Conservation (phyloP, 345 rosid genomes). For the Lagerstroemia speciosa region DNA sequence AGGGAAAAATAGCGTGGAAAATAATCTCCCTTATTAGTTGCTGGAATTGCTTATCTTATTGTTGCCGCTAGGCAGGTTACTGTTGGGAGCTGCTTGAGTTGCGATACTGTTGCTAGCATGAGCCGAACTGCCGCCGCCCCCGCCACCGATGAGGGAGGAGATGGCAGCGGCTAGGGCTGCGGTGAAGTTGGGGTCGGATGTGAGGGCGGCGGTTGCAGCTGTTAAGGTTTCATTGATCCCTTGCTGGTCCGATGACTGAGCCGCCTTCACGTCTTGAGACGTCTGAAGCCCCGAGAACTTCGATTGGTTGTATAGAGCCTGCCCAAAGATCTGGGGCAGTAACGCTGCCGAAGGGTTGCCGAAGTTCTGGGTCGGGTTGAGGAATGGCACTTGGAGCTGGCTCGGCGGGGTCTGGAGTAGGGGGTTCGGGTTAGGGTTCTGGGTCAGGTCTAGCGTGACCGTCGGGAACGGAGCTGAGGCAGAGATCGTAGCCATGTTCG, state of each 20-base stretch:
- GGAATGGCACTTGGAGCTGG: slow-evolving; percentile 42
- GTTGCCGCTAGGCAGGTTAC: not conserved
- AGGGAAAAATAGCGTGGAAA: not conserved
- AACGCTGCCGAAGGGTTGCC: slow-evolving; percentile 17
- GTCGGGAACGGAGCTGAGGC: slow-evolving; percentile 98
- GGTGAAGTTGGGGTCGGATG: slow-evolving; percentile 56
- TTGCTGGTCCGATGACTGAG: slow-evolving; percentile 14
- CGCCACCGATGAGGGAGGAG: slow-evolving; percentile 43
- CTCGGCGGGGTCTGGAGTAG: slow-evolving; percentile 31
- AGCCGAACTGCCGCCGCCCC: slow-evolving; percentile 30
- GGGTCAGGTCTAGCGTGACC: slow-evolving; percentile 82
- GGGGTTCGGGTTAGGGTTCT: slow-evolving; percentile 22
- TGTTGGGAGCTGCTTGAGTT: not conserved
- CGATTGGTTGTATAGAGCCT: slow-evolving; percentile 49
- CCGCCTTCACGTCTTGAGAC: slow-evolving; percentile 33
- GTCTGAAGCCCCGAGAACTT: slow-evolving; percentile 56
- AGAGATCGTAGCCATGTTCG: slow-evolving; percentile 94
- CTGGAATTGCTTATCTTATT: slow-evolving; percentile 2
- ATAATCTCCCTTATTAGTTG: not conserved
- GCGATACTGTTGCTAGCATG: slow-evolving; percentile 13
- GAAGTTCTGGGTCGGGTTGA: slow-evolving; percentile 21
- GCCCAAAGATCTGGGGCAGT: slow-evolving; percentile 58
- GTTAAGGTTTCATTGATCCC: slow-evolving; percentile 10
- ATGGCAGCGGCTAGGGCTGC: slow-evolving; percentile 66
- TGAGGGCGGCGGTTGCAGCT: slow-evolving; percentile 30